Conservation (phyloP, 75 land plant species). For the Isoetes taiwanensis region DNA sequence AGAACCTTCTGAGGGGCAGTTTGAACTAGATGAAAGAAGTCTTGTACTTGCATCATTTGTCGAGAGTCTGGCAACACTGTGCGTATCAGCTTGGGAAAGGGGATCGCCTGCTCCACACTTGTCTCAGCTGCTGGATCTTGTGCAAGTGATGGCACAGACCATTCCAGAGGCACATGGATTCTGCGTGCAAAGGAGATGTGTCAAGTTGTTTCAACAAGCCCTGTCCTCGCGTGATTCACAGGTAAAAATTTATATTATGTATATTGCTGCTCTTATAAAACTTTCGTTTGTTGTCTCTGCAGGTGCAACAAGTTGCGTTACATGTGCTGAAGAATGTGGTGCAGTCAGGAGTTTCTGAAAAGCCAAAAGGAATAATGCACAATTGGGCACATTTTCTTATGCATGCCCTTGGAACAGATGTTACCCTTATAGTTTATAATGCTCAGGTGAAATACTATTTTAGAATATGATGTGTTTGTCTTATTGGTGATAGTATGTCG, state of each 20-base stretch:
- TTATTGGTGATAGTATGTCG: no score
- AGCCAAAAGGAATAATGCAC: conserved; percentile 18
- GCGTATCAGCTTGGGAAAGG: not conserved
- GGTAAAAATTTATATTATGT: no score
- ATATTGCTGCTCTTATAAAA: not conserved
- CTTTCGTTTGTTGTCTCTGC: not conserved
- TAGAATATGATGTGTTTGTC: no score
- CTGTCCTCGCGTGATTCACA: no score
- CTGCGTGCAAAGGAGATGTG: no score
- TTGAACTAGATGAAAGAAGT: conserved; percentile 8
- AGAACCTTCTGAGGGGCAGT: not conserved
- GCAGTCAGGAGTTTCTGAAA: conserved; percentile 37
- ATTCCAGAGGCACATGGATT: no score
- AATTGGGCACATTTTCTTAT: conserved; percentile 35
- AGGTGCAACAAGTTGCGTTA: conserved; percentile 66
- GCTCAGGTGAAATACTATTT: no score
- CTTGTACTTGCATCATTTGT: conserved; percentile 16
- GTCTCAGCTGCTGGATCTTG: not conserved
- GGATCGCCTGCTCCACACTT: not conserved
- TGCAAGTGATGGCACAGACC: no score
- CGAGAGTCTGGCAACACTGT: conserved; percentile 12
- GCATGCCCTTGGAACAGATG: conserved; percentile 46
- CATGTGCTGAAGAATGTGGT: conserved; percentile 44
- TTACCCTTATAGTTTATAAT: conserved; percentile 35
- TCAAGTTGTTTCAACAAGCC: no score